phyloP scores from a whole-genome alignment of 345 rosid species.

The Dovyalis caffra region DNA sequence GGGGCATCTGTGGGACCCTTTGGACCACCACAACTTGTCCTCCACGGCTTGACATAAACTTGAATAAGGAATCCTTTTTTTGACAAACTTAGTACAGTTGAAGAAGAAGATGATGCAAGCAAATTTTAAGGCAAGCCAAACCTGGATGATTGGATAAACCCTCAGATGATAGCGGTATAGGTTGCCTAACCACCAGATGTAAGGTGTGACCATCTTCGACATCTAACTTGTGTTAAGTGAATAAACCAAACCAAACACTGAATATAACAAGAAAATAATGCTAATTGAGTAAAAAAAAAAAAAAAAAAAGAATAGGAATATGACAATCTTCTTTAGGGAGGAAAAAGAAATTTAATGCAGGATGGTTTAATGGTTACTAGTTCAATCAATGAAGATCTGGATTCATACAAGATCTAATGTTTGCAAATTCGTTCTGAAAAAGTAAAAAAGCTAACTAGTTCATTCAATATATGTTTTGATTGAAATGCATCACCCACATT shows the following conservation, averaged over 20 bases:
- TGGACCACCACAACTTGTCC: background rate
- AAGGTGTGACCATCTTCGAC: constrained; percentile 87
- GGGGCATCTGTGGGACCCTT: background rate
- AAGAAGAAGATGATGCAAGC: background rate
- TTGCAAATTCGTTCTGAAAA: background rate
- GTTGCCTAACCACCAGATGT: constrained; percentile 81
- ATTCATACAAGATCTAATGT: background rate
- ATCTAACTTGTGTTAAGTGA: constrained; percentile 53
- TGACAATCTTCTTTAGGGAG: background rate
- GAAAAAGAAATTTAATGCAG: background rate
- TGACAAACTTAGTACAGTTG: background rate
- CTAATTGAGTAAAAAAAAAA: background rate
- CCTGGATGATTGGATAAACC: constrained; percentile 50
- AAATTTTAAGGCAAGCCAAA: constrained; percentile 15
- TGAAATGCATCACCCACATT: background rate
- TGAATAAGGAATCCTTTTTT: background rate
- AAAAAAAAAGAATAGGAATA: background rate
- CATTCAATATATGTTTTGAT: background rate
- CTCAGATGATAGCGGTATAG: constrained; percentile 46
- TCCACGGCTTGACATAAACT: background rate
- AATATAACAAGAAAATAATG: background rate
- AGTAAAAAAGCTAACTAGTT: background rate
- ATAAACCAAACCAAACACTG: background rate
- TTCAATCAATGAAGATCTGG: background rate
- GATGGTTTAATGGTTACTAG: background rate